Base-by-base conservation (phyloP, 768 basidiomycete species). In the Rhodotorula graminis region DNA sequence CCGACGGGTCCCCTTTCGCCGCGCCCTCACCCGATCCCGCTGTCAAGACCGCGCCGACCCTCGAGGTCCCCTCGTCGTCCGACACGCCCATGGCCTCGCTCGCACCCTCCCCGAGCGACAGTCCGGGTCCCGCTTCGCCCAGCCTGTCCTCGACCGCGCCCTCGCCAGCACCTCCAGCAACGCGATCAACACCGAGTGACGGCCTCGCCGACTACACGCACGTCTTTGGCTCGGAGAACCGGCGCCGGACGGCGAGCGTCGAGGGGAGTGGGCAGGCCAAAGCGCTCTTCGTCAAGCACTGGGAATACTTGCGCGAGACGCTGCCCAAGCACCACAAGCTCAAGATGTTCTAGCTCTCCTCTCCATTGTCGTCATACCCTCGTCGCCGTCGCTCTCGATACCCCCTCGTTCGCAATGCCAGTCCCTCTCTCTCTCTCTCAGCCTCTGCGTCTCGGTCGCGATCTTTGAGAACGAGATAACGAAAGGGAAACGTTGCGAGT, bases 201-300 rank as follows among this genome's bases (percentile, higher is more conserved):
- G 82, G 84, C 18, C 83, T 97, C 42, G 87, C 89, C 47, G 89
- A 93, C 66, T 91, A 89, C 78, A 94, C 92, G 0, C 88, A 90
- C 16, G 84, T 94, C 11, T 93, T 90, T 80, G 93, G 94, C 0
- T 86, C 87, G 10, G 75, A 77, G n/a, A 80, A 81, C 2, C 88
- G 92, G 72, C 84, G 89, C 66, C 84, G 92, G 61, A 85, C 81
- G 14, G 96, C 93, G 92, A 62, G 42, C 21, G 58, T 60, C 2
- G 85, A 89, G 72, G 92, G 92, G 15, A 87, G 88, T 75, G 84
- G 88, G 0, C 92, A 94, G 78, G 93, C 93, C 77, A 85, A 85
- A 40, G 92, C 92, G 78, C 80, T 97, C 71, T 84, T 92, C 65
- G 83, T 86, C 58, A 97, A 97, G 79, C 94, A 97, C 77, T 87